Evolutionary conservation across 148 eudicot genomes (phyloP), one percentile per base, ranked within the genome.

Genomic region (Rhododendron ovatum): DNA sequence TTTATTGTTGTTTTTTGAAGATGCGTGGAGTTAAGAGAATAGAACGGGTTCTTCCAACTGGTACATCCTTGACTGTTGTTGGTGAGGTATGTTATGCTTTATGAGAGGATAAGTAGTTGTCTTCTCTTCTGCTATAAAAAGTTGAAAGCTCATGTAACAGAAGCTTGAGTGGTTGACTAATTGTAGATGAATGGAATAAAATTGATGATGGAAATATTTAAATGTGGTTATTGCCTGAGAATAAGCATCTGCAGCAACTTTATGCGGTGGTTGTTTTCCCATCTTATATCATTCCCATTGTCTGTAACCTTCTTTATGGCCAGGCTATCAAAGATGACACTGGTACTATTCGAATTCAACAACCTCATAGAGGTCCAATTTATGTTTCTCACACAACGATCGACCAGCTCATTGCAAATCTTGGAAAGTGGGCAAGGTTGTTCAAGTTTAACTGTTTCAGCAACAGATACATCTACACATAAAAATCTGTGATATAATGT

Each of bases 11-110:
- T 75, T 33, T 61, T 78, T 78, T 89, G 67, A 86, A 98, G 99
- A 98, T 98, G 99, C 96, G 95, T 86, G 99, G 99, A 79, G 96
- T 95, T 85, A 98, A 94, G 95, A 91, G 98, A 79, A 93, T 89
- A 79, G 99, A 98, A 88, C 94, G 99, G 33, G 95, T 98, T 90
- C 98, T 98, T 87, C 98, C 98, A 82, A 94, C 94, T 84, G 98
- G 99, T 65, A 91, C 98, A 76, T 94, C 94, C 59, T 90, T 95
- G 91, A 95, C 99, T 61, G 92, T 90, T 76, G 90, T 92, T 82
- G 95, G 95, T 59, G 94, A 92, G 94, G 94, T 92, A 91, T 89
- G 82, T 55, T 84, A 33, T 37, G 33, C 53, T 57, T 43, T 33
- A 17, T 37, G 41, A 53, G 75, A 28, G 75, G 47, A 45, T n/a